Conservation (phyloP, 208 protist genomes). For the Tritrichomonas foetus region DNA sequence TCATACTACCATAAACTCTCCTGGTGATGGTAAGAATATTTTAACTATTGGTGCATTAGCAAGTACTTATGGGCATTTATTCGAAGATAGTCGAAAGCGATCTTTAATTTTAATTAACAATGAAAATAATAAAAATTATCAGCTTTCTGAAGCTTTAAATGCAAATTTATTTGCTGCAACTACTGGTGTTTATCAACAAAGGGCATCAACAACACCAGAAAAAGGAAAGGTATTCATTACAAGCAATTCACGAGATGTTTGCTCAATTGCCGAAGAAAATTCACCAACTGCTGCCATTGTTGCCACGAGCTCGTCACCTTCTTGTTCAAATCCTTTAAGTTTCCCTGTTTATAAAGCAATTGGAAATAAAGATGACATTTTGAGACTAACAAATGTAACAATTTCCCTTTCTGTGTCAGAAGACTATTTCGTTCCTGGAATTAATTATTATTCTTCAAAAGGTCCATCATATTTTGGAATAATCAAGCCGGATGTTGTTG, state of each 20-base stretch:
- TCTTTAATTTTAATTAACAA: not conserved
- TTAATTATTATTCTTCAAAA: slow-evolving; percentile 11
- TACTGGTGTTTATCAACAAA: too few relatives aligned
- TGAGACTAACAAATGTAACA: not conserved
- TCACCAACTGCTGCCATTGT: not conserved
- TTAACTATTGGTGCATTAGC: not conserved
- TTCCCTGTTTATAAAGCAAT: not conserved
- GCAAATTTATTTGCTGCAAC: not conserved
- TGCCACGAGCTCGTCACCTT: not conserved
- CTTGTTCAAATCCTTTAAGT: not conserved
- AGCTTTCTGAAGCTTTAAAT: not conserved
- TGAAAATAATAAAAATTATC: not conserved
- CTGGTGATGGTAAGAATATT: not conserved
- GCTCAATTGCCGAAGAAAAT: not conserved
- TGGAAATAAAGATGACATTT: not conserved
- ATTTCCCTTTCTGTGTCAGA: not conserved
- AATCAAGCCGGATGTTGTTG: slow-evolving; percentile 49
- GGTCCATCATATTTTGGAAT: slow-evolving; percentile 31
- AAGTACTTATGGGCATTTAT: not conserved
- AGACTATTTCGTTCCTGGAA: not conserved
- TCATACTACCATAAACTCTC: not conserved
- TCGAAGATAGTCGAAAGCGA: not conserved
- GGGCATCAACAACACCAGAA: not conserved
- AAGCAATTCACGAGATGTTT: too few relatives aligned
- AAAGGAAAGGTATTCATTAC: not conserved